These are phyloP conservation scores for Paecilomyces sp. DNA, from an alignment of 2,329 filamentous ascomycete genomes.

Conservation along the genomic window DNA sequence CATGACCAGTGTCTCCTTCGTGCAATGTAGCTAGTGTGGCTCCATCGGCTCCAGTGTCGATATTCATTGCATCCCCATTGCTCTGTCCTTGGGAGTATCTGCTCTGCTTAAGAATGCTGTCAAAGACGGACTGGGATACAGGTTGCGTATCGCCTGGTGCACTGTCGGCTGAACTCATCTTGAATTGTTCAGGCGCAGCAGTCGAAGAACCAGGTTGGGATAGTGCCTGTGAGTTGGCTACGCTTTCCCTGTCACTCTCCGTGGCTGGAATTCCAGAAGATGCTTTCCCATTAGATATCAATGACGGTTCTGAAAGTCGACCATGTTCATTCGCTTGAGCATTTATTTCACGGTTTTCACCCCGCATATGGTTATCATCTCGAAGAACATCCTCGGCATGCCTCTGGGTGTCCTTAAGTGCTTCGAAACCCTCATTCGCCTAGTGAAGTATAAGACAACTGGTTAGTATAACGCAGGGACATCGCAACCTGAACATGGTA, in stretches of 20 bases:
- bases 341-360: slow-evolving; percentile 2
- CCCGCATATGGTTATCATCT: not conserved
- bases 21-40: slow-evolving; percentile 31
- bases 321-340: slow-evolving; percentile 4
- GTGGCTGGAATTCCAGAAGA: not conserved
- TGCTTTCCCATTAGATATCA: not conserved
- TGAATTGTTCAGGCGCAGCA: slow-evolving; percentile 15
- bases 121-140: slow-evolving; percentile 38
- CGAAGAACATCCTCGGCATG: slow-evolving; percentile 3
- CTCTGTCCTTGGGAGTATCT: slow-evolving; percentile 15
- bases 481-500: slow-evolving; percentile 18
- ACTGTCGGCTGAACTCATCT: slow-evolving; percentile 28
- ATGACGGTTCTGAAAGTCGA: slow-evolving; percentile 5
- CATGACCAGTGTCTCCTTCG: slow-evolving; percentile 37
- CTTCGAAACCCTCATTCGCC: slow-evolving; percentile 24
- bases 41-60: slow-evolving; percentile 18
- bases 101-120: slow-evolving; percentile 32
- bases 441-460: slow-evolving; percentile 10
- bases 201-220: slow-evolving; percentile 11
- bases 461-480: slow-evolving; percentile 21
- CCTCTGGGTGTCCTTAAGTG: slow-evolving; percentile 7
- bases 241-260: not conserved
- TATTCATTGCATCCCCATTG: slow-evolving; percentile 4
- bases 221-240: not conserved
- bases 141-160: slow-evolving; percentile 36